Conservation (phyloP, 257 asterid genomes). For the Mentha longifolia region DNA sequence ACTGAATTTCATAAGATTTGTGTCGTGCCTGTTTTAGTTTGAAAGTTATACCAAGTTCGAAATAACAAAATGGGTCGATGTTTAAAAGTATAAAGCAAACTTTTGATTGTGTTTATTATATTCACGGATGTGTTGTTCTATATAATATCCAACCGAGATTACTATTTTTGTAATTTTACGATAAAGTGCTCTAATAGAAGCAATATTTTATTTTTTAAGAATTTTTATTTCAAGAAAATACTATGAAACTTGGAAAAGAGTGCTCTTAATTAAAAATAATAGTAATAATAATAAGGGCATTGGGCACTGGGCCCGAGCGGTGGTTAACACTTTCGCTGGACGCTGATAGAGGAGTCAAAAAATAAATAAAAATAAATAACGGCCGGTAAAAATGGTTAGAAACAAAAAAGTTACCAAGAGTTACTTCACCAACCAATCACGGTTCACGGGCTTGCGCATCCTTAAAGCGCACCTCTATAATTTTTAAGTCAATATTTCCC, state of each 20-base stretch:
- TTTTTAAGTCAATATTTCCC: neutral
- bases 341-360: too few species aligned
- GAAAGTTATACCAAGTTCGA: too few species aligned
- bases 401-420: neutral
- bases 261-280: too few species aligned
- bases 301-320: neutral
- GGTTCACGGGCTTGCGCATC: neutral
- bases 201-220: neutral
- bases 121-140: too few species aligned
- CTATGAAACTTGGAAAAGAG: neutral
- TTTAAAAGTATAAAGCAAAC: too few species aligned
- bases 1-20: too few species aligned
- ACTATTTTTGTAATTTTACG: neutral
- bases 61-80: too few species aligned
- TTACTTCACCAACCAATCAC: slow-evolving; percentile 26
- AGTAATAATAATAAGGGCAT: too few species aligned
- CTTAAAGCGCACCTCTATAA: slow-evolving; percentile 12
- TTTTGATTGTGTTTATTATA: too few species aligned
- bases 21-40: too few species aligned
- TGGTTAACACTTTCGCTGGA: neutral
- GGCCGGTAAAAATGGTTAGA: neutral
- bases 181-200: neutral
- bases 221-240: neutral
- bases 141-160: too few species aligned
- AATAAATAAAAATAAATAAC: neutral